A percentile compares a stretch with the other conserved stretches of the same genome.
These are phyloP conservation scores for Eucalyptus guilfoylei DNA, from an alignment of 345 rosid species.

Conservation along the genomic window DNA sequence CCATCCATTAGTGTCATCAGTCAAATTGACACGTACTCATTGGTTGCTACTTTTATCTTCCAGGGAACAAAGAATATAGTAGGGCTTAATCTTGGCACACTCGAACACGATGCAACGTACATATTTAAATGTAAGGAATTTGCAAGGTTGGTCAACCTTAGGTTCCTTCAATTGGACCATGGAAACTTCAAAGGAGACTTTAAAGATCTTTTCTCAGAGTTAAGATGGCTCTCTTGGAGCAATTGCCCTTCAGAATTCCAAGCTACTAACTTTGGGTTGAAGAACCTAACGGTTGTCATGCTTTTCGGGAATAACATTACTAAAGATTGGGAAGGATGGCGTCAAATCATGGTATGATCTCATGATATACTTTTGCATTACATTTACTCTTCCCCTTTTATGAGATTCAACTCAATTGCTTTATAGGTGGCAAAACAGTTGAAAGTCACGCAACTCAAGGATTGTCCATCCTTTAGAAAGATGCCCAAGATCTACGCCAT, in stretches of 20 bases:
- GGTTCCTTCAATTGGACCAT: neutral
- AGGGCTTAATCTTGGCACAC: neutral
- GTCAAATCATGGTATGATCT: neutral
- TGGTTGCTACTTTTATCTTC: neutral
- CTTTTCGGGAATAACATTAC: neutral
- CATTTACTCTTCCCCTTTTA: neutral
- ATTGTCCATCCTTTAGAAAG: neutral
- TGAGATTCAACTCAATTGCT: too few species aligned
- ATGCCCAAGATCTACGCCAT: neutral
- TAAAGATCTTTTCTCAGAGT: neutral
- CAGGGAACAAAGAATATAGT: neutral
- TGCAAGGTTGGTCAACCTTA: neutral
- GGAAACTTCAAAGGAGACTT: neutral
- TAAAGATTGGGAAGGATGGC: neutral
- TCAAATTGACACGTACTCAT: neutral
- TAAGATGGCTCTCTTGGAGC: neutral
- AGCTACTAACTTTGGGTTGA: neutral
- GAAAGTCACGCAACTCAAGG: neutral
- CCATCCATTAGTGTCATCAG: neutral
- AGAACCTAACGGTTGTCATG: neutral
- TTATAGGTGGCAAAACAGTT: neutral
- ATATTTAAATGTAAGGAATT: neutral
- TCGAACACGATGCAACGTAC: accelerated
- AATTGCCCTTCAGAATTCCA: neutral
- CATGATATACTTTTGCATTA: neutral